Evolutionary conservation across 306 rosid genomes (phyloP), one percentile per base, ranked within the genome.

Genomic region (Gillenia trifoliata): DNA sequence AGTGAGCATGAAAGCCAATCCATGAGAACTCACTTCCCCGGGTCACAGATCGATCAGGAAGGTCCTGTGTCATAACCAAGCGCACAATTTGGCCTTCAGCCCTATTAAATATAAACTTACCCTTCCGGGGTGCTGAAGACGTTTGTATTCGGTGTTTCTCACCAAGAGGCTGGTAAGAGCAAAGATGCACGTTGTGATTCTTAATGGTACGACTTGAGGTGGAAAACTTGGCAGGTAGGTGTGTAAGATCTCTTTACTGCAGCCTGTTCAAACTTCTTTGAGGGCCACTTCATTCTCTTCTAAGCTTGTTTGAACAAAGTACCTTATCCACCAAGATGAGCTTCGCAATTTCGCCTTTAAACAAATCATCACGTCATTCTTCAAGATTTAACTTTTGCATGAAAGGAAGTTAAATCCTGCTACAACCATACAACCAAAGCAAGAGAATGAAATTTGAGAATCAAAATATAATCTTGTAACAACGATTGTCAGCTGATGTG

Each of bases 281-380:
- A 76, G 38, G 3, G 86, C 92, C 45, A 75, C 81, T 89, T 92
- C 99, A 60, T 95, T 95, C 83, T 90, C 99, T 75, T 90, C 99
- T 79, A 95, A 80, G 77, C 80, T 84, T 38, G 77, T 89, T 84
- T 92, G 97, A 81, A 90, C 72, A 57, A 95, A 95, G 77, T 79
- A 89, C 85, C 96, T 85, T 76, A 90, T 92, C 99, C 99, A 95
- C 99, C 99, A 92, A 3, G 99, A 89, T 2, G 98, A 86, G 86
- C 98, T 95, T 71, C 99, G 92, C 78, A 95, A 80, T 86, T 95
- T 95, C 63, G 98, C 99, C 99, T 95, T 82, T 30, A 30, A 30
- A 30, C 1, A 63, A 61, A 80, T 73, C 54, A 75, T 76, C 34
- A 43, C 61, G 28, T 73, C 66, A 67, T 29, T 63, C 22, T 8